These are phyloP conservation scores for Paulownia fortunei DNA, from an alignment of 257 asterid species.

Conservation along the genomic window DNA sequence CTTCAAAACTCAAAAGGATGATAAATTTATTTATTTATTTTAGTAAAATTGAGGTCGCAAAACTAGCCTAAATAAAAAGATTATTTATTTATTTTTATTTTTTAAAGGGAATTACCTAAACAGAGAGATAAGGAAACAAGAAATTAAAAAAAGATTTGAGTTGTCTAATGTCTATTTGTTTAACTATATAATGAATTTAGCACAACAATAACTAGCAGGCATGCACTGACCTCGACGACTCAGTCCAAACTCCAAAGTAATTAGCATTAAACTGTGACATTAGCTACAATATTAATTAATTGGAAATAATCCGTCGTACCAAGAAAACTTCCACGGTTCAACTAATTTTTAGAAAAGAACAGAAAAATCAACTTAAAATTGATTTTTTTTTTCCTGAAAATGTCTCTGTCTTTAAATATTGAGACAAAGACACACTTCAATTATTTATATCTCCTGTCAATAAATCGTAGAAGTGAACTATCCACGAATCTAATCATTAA, in stretches of 20 bases:
- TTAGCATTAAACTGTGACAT: not conserved
- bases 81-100: too few species aligned
- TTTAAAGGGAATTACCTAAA: too few species aligned
- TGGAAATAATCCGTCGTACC: not conserved
- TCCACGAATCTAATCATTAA: slow-evolving; percentile 11
- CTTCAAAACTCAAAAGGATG: not conserved
- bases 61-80: not conserved
- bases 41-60: not conserved
- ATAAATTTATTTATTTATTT: not conserved
- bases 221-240: not conserved
- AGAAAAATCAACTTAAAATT: not conserved
- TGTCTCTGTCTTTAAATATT: not conserved
- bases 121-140: not conserved
- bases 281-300: not conserved
- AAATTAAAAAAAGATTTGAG: not conserved
- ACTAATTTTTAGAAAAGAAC: not conserved
- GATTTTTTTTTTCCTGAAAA: not conserved
- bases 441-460: not conserved
- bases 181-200: not conserved
- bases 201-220: not conserved
- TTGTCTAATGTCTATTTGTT: too few species aligned
- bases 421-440: slow-evolving; percentile 15
- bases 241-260: slow-evolving; percentile 1
- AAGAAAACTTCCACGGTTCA: slow-evolving; percentile 7
- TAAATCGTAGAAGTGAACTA: not conserved